phyloP scores from a whole-genome alignment of 148 eudicot genomes.

The Fagopyrum homotropicum region DNA sequence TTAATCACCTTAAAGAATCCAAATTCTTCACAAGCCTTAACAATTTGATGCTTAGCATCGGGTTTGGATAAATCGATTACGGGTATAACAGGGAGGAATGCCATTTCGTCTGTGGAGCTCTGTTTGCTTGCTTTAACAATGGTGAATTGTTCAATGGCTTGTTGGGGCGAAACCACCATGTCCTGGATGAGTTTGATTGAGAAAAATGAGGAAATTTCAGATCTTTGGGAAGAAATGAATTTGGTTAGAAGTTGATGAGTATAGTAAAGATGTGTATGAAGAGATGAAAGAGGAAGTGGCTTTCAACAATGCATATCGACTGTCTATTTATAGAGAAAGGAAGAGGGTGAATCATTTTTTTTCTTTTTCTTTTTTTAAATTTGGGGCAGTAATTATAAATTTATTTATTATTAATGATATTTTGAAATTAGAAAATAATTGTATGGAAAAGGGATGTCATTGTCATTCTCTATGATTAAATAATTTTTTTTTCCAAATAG shows the following conservation, averaged over 20 bases:
- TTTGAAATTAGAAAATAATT: not conserved
- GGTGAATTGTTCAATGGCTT: conserved; percentile 6
- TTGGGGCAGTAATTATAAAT: not conserved
- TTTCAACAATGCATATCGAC: not conserved
- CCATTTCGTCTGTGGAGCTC: not conserved
- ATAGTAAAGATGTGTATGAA: not conserved
- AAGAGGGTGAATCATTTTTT: not conserved
- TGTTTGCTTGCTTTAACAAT: not conserved
- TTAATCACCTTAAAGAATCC: conserved; percentile 70
- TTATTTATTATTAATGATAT: not conserved
- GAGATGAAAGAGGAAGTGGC: not conserved
- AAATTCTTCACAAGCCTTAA: conserved; percentile 52
- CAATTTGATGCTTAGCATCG: conserved; percentile 38
- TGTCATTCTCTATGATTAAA: not conserved
- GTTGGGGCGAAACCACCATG: not conserved
- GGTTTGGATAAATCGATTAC: conserved; percentile 34
- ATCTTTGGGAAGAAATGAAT: not conserved
- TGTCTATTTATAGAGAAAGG: not conserved
- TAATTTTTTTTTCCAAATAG: conserved; percentile 8
- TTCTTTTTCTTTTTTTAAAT: not conserved
- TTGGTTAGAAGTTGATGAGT: not conserved
- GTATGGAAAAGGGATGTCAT: not conserved
- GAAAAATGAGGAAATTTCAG: not conserved
- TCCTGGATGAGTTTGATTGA: not conserved
- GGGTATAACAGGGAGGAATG: conserved; percentile 27